phyloP scores from a whole-genome alignment of 495 filamentous ascomycete species.

The Penicillium atrosanguineum region DNA sequence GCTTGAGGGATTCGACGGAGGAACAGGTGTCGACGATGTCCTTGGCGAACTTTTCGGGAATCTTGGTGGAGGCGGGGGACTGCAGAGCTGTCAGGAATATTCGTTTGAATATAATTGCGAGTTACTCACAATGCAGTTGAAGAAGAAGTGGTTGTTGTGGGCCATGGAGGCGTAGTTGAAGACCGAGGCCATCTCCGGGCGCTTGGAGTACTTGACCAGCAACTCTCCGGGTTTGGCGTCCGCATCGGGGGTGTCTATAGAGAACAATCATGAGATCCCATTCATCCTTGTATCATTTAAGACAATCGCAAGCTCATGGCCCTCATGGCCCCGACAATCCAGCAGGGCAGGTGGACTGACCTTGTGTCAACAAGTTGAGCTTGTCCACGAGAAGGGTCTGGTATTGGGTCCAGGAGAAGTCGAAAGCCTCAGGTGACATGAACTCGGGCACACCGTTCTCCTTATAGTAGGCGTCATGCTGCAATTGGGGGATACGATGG shows the following conservation, averaged over 20 bases:
- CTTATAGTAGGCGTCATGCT: constrained; percentile 48
- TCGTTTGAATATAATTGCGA: background rate
- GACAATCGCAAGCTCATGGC: background rate
- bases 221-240: constrained; percentile 60
- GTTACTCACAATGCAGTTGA: constrained; percentile 58
- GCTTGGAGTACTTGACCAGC: constrained; percentile 71
- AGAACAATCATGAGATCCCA: constrained; percentile 1
- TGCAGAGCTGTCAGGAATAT: constrained; percentile 9
- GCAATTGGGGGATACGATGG: constrained; percentile 61
- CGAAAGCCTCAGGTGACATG: constrained; percentile 61
- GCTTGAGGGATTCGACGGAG: constrained; percentile 74
- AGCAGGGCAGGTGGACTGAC: constrained; percentile 45
- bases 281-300: background rate
- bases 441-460: constrained; percentile 65
- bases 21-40: constrained; percentile 67
- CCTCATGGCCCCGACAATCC: constrained; percentile 1
- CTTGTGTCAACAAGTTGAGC: constrained; percentile 69
- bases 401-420: constrained; percentile 81
- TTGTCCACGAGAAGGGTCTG: constrained; percentile 67
- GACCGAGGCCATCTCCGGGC: constrained; percentile 67
- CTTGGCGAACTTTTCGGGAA: constrained; percentile 46
- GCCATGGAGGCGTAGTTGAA: constrained; percentile 98
- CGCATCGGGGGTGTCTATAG: constrained; percentile 54
- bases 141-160: constrained; percentile 97
- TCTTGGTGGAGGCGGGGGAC: constrained; percentile 49